Evolutionary conservation across 2,329 filamentous ascomycete species (phyloP).

Genomic region (Beauveria sp.): DNA sequence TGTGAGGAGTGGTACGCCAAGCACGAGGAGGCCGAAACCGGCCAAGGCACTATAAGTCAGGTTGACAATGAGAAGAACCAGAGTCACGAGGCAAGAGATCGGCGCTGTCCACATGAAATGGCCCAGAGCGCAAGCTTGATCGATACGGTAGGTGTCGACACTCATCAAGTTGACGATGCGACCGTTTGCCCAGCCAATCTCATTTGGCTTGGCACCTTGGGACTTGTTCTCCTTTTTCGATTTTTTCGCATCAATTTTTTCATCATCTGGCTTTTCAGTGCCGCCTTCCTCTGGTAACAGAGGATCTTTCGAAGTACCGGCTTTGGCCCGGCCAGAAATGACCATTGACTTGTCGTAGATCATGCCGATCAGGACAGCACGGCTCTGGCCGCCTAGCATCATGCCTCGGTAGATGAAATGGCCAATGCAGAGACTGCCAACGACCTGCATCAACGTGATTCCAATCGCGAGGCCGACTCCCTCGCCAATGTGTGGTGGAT

Average conservation of each 20-base stretch:
- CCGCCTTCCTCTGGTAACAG: constrained; percentile 29
- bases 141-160: constrained; percentile 87
- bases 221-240: constrained; percentile 30
- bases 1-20: constrained; percentile 72
- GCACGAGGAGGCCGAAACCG: constrained; percentile 73
- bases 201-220: constrained; percentile 37
- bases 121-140: constrained; percentile 81
- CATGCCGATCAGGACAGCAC: constrained; percentile 73
- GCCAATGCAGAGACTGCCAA: constrained; percentile 73
- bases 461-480: constrained; percentile 81
- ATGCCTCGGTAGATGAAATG: constrained; percentile 92
- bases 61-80: constrained; percentile 77
- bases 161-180: constrained; percentile 91
- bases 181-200: constrained; percentile 84
- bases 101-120: constrained; percentile 89
- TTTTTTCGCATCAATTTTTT: constrained; percentile 31
- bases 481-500: constrained; percentile 60
- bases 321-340: constrained; percentile 79
- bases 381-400: constrained; percentile 78
- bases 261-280: constrained; percentile 36
- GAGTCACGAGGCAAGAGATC: constrained; percentile 67
- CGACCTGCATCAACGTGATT: constrained; percentile 76
- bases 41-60: constrained; percentile 83
- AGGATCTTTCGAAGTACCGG: constrained; percentile 53
- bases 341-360: constrained; percentile 93